Base-by-base conservation (phyloP, 2,329 filamentous ascomycete genomes). In the Leptographium lundbergii region DNA sequence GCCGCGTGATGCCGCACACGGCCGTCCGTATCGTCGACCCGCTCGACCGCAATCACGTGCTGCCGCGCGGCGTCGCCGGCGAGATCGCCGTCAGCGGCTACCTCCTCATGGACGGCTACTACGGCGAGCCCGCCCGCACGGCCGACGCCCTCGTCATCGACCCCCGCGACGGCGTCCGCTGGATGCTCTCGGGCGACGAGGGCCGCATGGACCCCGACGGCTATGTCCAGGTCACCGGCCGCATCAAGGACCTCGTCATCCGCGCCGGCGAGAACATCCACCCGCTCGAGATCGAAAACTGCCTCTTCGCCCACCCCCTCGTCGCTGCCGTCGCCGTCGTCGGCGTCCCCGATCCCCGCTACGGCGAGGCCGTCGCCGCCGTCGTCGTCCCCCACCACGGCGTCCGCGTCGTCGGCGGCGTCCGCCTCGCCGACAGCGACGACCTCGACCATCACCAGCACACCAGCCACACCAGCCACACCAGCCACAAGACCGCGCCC, bases 181-280 rank as follows among this genome's bases (percentile, higher is more conserved):
- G 92, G 92, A 94, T 97, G 87, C 78, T 88, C 72, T 95, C 88
- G 0, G 94, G 94, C 24, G 94, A 99, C 67, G 92, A 97, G 75
- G 94, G 91, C 2, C 74, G 77, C 57, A 95, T 97, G 81, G 89
- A 95, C 62, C 77, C 73, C 5, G 79, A 91, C 32, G 94, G 92
- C 2, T 97, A 91, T 69, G 82, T 96, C 2, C 81, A 82, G 65
- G 96, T 97, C 67, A 96, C 91, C 0, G 90, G 91, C 3, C 80
- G 91, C 19, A 92, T 96, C 68, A 97, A 97, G 72, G 94, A 99
- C 69, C 73, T 97, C 58, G 96, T 99, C 66, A 97, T 97, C 69
- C 82, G 90, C 29, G 92, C 89, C 32, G 94, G 94, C 27, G 94
- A 97, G 70, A 99, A 99, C 69, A 96, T 96, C 59, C 89, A 96